Conservation (phyloP, 2,329 filamentous ascomycete species). For the Ambrosiella beaveri region DNA sequence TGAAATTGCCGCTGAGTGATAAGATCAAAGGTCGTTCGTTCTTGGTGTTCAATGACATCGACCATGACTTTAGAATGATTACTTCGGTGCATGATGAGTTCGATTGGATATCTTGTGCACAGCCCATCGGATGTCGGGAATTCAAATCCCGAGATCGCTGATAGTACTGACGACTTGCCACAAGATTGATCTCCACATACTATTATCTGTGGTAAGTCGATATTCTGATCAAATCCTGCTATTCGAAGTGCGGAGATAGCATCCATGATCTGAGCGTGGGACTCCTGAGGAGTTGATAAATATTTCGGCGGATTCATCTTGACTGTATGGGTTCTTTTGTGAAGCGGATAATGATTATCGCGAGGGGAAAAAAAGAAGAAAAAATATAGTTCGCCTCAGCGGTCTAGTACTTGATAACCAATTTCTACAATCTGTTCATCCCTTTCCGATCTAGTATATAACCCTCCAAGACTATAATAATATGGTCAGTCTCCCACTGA, state of each 20-base stretch:
- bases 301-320: background rate
- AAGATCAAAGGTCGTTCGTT: background rate
- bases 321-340: background rate
- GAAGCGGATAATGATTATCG: background rate
- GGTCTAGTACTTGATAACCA: no score
- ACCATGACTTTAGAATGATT: background rate
- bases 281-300: background rate
- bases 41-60: background rate
- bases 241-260: conserved; percentile 13
- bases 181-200: conserved; percentile 16
- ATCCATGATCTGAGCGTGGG: conserved; percentile 3
- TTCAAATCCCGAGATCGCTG: conserved; percentile 14
- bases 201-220: conserved; percentile 15
- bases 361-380: background rate
- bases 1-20: background rate
- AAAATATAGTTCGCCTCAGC: no score
- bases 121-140: conserved; percentile 15
- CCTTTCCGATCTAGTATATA: no score
- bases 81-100: conserved; percentile 15
- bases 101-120: conserved; percentile 16
- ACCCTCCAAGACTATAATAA: no score
- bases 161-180: conserved; percentile 17
- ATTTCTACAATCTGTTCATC: no score
- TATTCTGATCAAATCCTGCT: conserved; percentile 13
- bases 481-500: no score